Percentiles rank a stretch among this genome's conserved stretches.
Evolutionary conservation across 768 basidiomycete species (phyloP).

Genomic region (Amylocystis lapponica): DNA sequence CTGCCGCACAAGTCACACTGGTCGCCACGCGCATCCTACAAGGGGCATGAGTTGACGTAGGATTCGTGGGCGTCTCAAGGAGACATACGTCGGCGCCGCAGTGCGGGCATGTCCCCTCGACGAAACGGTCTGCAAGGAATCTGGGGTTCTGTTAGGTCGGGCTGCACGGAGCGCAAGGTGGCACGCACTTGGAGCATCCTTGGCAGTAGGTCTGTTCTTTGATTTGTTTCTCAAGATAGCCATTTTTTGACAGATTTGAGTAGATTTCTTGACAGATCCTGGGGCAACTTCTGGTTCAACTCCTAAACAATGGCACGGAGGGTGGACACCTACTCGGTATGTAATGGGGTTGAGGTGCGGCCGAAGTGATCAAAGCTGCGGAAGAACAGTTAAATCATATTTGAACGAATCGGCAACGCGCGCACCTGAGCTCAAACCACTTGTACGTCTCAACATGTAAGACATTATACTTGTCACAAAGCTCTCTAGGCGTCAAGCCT

Average conservation of each 20-base stretch:
- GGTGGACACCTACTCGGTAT: conserved; percentile 67
- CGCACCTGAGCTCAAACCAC: conserved; percentile 95
- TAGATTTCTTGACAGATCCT: conserved; percentile 93
- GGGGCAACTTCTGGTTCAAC: not conserved
- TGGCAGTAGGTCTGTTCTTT: conserved; percentile 96
- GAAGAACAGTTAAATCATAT: not conserved
- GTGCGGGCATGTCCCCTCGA: conserved; percentile 96
- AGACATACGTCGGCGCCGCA: conserved; percentile 73
- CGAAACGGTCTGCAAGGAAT: conserved; percentile 95
- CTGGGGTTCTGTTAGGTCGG: conserved; percentile 31
- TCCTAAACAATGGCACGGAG: not conserved
- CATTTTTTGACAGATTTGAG: conserved; percentile 73
- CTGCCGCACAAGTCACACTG: conserved; percentile 94
- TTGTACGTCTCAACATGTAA: conserved; percentile 91
- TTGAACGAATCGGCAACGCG: not conserved
- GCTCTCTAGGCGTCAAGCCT: conserved; percentile 65
- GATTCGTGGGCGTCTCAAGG: no score
- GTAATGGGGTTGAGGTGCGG: conserved; percentile 83
- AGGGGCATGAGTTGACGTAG: not conserved
- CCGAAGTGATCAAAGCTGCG: conserved; percentile 92
- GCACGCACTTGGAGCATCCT: conserved; percentile 70
- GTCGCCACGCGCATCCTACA: conserved; percentile 91
- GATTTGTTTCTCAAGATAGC: conserved; percentile 71
- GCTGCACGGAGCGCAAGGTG: conserved; percentile 1
- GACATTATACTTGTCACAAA: conserved; percentile 88